These are phyloP conservation scores for Anastatica hierochuntica DNA, from an alignment of 345 rosid genomes.

Conservation along the genomic window DNA sequence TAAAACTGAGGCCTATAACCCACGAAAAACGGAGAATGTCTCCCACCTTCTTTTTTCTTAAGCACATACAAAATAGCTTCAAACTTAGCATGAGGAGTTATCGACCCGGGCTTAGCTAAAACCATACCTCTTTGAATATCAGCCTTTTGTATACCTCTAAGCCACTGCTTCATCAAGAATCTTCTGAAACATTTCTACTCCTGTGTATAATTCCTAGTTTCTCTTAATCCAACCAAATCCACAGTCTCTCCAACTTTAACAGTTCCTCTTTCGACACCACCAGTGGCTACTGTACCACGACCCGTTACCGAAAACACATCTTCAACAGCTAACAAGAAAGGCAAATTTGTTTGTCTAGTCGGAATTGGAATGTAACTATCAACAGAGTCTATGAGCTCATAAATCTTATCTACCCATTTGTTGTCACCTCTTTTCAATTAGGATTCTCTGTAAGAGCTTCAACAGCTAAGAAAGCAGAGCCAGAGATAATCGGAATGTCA, in stretches of 20 bases:
- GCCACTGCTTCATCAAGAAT: conserved; percentile 76
- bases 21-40: conserved; percentile 80
- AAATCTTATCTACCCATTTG: conserved; percentile 85
- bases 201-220: conserved; percentile 64
- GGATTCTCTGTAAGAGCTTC: conserved; percentile 74
- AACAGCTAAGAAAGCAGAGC: conserved; percentile 74
- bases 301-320: conserved; percentile 88
- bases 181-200: conserved; percentile 81
- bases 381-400: conserved; percentile 76
- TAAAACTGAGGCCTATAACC: conserved; percentile 85
- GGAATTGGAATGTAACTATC: conserved; percentile 82
- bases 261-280: conserved; percentile 80
- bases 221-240: conserved; percentile 68
- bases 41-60: conserved; percentile 96
- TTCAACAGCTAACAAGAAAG: conserved; percentile 77
- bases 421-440: conserved; percentile 57
- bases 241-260: conserved; percentile 67
- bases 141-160: conserved; percentile 72
- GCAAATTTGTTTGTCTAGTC: conserved; percentile 66
- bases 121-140: conserved; percentile 97
- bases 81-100: conserved; percentile 73
- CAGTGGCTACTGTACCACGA: conserved; percentile 91
- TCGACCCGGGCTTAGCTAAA: conserved; percentile 71
- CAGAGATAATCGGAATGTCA: conserved; percentile 71
- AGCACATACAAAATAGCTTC: conserved; percentile 64